phyloP scores from a whole-genome alignment of 129 eudicot species.

The Centrapalus pauciflorus region DNA sequence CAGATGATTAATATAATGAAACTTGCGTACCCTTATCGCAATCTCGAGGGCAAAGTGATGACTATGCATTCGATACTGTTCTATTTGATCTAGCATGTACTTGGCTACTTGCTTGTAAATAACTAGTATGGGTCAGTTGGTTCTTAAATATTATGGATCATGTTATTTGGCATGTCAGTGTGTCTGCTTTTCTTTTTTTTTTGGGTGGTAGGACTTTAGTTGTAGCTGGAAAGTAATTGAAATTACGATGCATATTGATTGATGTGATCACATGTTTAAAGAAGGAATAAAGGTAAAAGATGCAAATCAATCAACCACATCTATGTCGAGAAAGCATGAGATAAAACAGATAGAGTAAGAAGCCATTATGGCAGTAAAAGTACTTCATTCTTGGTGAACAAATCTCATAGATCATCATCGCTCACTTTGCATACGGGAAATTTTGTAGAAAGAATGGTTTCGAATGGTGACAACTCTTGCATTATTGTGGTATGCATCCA shows the following conservation, averaged over 20 bases:
- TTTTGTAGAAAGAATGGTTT: not conserved
- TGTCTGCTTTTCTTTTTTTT: not conserved
- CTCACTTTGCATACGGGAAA: not conserved
- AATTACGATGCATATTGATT: not conserved
- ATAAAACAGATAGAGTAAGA: not conserved
- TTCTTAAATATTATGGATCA: not conserved
- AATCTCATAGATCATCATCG: not conserved
- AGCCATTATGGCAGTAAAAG: not conserved
- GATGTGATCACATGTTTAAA: not conserved
- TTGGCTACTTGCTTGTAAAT: too few species aligned
- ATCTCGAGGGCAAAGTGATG: too few species aligned
- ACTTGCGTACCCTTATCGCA: too few species aligned
- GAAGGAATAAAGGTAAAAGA: not conserved
- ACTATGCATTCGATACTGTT: too few species aligned
- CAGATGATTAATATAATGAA: too few species aligned
- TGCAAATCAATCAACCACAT: not conserved
- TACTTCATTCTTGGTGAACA: not conserved
- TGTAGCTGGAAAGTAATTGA: not conserved
- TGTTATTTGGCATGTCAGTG: not conserved
- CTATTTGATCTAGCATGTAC: too few species aligned
- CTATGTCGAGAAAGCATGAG: not conserved
- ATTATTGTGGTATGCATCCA: not conserved
- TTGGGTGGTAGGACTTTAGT: not conserved
- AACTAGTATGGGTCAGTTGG: not conserved
- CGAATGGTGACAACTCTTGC: not conserved